Base-by-base conservation (phyloP, 176 grass and related monocot genomes). In the Oryza meridionalis region DNA sequence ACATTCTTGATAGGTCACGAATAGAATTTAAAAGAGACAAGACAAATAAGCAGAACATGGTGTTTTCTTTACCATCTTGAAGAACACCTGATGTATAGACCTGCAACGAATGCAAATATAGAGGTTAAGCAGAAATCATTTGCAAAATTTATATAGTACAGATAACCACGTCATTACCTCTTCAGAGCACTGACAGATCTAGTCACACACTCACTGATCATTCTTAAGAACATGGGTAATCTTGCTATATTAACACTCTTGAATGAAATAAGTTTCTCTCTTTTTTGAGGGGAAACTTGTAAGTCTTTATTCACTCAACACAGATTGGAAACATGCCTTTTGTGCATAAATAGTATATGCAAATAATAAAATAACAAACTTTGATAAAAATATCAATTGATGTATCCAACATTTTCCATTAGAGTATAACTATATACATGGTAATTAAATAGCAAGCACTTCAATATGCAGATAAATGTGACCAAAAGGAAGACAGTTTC, bases 101-200 rank as follows among this genome's bases (percentile, higher is more conserved):
- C 90, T 92, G 86, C 75, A 86, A 55, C 22, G 82, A 22, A 25
- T 76, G 44, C 42, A 85, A 51, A 44, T 47, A 25, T 72, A 49
- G 77, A 40, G 17, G 37, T 21, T 67, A 47, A 80, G 40, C 29
- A 61, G 15, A 50, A 47, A 80, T 12, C 13, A 33, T 55, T 25
- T 75, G 77, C 40, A 42, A 42, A 42, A 42, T 42, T 7, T 42
- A 42, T 42, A 42, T 42, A 42, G 40, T 42, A 42, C 7, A 42
- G 40, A 42, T 42, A 65, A 65, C 16, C 33, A 76, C 5, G 66
- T 69, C 21, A 66, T 77, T 84, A 91, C 86, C 86, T 44, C 68
- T 81, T 72, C 76, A 70, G 77, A 65, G 35, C 42, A 82, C 66
- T 25, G 35, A 63, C 75, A 51, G 84, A 46, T 71, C 29, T 16